phyloP scores from a whole-genome alignment of 768 basidiomycete species.

The Macrolepiota fuliginosa region DNA sequence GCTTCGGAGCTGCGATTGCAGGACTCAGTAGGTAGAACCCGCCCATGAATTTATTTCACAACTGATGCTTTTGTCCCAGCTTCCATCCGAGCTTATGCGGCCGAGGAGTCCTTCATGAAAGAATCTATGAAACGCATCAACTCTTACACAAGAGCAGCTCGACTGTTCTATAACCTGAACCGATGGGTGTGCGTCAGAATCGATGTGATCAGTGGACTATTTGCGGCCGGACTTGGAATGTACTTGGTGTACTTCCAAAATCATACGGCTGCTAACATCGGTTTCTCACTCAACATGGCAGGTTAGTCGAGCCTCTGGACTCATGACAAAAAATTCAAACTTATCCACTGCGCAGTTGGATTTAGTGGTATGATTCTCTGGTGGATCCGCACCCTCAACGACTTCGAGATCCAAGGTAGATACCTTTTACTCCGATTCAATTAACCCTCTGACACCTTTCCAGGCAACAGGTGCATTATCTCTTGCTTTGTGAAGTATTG shows the following conservation, averaged over 20 bases:
- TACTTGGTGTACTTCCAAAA: slow-evolving; percentile 48
- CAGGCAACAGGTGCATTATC: slow-evolving; percentile 14
- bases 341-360: slow-evolving; percentile 28
- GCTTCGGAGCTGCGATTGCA: slow-evolving; percentile 55
- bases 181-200: slow-evolving; percentile 47
- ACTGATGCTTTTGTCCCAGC: slow-evolving; percentile 21
- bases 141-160: slow-evolving; percentile 40
- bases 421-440: not conserved
- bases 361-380: slow-evolving; percentile 57
- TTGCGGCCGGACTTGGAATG: slow-evolving; percentile 47
- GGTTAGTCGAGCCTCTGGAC: slow-evolving; percentile 18
- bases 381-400: slow-evolving; percentile 40
- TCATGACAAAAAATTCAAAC: not conserved
- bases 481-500: not conserved
- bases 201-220: slow-evolving; percentile 53
- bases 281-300: slow-evolving; percentile 57
- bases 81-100: slow-evolving; percentile 64
- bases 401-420: slow-evolving; percentile 39
- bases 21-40: slow-evolving; percentile 41
- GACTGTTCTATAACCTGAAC: slow-evolving; percentile 49
- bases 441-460: not conserved
- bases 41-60: not conserved
- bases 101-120: slow-evolving; percentile 43
- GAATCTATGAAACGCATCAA: slow-evolving; percentile 51
- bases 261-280: slow-evolving; percentile 38